phyloP scores from a whole-genome alignment of 208 protist species.

The Acanthamoeba royreba region DNA sequence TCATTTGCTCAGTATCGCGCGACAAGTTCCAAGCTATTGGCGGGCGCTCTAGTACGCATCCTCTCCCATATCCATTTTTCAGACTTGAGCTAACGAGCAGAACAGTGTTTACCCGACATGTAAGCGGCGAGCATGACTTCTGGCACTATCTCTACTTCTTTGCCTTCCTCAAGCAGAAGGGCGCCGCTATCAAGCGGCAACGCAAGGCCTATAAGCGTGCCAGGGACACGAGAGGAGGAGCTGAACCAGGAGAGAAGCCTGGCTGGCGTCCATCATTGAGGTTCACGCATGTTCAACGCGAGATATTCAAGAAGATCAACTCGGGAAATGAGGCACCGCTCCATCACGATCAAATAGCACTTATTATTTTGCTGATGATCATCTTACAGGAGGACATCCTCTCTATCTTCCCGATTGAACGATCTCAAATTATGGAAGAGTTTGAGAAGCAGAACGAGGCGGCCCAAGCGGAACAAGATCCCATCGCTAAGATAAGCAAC shows the following conservation, averaged over 20 bases:
- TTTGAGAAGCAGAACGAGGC: not conserved
- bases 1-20: slow-evolving; percentile 13
- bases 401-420: slow-evolving; percentile 45
- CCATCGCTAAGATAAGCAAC: not conserved
- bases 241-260: not conserved
- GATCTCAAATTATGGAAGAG: slow-evolving; percentile 41
- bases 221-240: too few species aligned
- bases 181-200: slow-evolving; percentile 6
- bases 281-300: slow-evolving; percentile 38
- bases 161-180: slow-evolving; percentile 42
- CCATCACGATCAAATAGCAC: too few species aligned
- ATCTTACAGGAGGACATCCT: slow-evolving; percentile 46
- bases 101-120: slow-evolving; percentile 20
- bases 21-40: slow-evolving; percentile 24
- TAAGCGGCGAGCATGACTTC: not conserved
- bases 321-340: too few species aligned
- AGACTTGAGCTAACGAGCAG: too few species aligned
- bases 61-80: not conserved
- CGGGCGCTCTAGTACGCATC: not conserved
- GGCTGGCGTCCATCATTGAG: not conserved
- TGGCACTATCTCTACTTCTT: slow-evolving; percentile 53
- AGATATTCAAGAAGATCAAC: slow-evolving; percentile 48
- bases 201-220: not conserved
- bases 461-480: not conserved
- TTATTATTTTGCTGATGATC: too few species aligned